Conservation (phyloP, 2,329 filamentous ascomycete species). For the Aspergillus carbonarius region DNA sequence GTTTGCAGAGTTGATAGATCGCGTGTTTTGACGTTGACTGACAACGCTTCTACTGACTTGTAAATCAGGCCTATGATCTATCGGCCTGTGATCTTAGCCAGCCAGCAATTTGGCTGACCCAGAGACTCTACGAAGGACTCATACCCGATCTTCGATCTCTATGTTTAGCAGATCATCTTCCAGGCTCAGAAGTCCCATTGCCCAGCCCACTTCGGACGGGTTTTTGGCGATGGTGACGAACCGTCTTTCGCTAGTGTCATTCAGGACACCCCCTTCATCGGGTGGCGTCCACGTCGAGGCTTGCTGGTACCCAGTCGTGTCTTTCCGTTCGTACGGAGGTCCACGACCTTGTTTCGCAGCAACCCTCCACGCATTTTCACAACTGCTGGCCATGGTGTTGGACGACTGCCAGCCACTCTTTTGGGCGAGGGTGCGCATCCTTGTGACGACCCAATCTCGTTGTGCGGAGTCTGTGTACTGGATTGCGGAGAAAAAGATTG, state of each 20-base stretch:
- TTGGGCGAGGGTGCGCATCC: conserved; percentile 71
- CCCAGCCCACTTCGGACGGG: conserved; percentile 66
- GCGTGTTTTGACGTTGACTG: not conserved
- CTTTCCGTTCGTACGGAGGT: conserved; percentile 63
- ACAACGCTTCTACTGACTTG: not conserved
- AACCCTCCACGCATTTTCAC: conserved; percentile 80
- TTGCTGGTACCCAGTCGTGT: conserved; percentile 16
- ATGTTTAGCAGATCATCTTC: conserved; percentile 71
- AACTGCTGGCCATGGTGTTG: conserved; percentile 75
- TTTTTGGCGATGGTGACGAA: conserved; percentile 62
- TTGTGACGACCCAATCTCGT: conserved; percentile 72
- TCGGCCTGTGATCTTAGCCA: not conserved
- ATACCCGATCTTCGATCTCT: conserved; percentile 47
- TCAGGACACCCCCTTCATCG: conserved; percentile 14
- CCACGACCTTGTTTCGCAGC: conserved; percentile 71
- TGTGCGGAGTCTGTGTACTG: conserved; percentile 72
- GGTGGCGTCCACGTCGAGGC: conserved; percentile 4
- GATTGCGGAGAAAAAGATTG: conserved; percentile 82
- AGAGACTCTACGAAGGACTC: not conserved
- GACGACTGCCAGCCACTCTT: conserved; percentile 88
- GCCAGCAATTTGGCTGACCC: not conserved
- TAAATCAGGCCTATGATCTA: not conserved
- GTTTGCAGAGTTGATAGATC: not conserved
- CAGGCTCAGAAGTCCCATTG: conserved; percentile 74
- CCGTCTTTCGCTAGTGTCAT: conserved; percentile 46